phyloP scores from a whole-genome alignment of 2,329 filamentous ascomycete genomes.

The Byssoonygena ceratinophila region DNA sequence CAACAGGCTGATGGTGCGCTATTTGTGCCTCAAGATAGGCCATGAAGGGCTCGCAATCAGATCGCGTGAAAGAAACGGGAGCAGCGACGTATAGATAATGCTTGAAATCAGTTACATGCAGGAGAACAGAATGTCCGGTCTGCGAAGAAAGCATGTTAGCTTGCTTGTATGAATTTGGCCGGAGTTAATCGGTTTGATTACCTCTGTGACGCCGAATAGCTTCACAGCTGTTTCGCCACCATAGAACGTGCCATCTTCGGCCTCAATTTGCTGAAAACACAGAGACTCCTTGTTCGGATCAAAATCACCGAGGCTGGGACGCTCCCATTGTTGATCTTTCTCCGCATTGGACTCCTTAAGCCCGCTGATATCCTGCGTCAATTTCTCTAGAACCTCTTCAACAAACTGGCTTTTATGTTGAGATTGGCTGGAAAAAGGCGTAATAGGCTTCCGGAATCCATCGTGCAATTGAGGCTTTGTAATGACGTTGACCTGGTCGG shows the following conservation, averaged over 20 bases:
- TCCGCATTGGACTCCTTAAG: constrained; percentile 80
- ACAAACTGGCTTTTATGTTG: constrained; percentile 88
- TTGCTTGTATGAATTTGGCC: background rate
- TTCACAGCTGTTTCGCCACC: constrained; percentile 71
- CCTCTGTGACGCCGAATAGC: constrained; percentile 85
- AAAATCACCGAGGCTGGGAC: constrained; percentile 52
- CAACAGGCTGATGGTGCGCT: constrained; percentile 60
- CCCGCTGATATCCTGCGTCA: constrained; percentile 83
- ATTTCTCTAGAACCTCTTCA: constrained; percentile 84
- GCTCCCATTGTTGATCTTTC: constrained; percentile 85
- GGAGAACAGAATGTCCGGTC: constrained; percentile 76
- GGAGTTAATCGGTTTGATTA: constrained; percentile 20
- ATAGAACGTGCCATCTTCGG: constrained; percentile 73
- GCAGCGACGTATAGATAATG: constrained; percentile 94
- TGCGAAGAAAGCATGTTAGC: constrained; percentile 20
- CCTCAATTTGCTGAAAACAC: constrained; percentile 93
- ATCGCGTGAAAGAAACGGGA: constrained; percentile 65
- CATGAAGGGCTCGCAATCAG: constrained; percentile 69
- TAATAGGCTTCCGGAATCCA: constrained; percentile 45
- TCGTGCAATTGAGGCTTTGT: constrained; percentile 53
- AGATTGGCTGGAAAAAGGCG: constrained; percentile 52
- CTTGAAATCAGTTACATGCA: constrained; percentile 91
- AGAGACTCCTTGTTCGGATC: constrained; percentile 57
- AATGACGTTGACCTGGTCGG: constrained; percentile 38
- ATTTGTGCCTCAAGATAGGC: constrained; percentile 69